Evolutionary conservation across 495 filamentous ascomycete species (phyloP), one percentile per base, ranked within the genome.

Genomic region (Xylaria cubensis): DNA sequence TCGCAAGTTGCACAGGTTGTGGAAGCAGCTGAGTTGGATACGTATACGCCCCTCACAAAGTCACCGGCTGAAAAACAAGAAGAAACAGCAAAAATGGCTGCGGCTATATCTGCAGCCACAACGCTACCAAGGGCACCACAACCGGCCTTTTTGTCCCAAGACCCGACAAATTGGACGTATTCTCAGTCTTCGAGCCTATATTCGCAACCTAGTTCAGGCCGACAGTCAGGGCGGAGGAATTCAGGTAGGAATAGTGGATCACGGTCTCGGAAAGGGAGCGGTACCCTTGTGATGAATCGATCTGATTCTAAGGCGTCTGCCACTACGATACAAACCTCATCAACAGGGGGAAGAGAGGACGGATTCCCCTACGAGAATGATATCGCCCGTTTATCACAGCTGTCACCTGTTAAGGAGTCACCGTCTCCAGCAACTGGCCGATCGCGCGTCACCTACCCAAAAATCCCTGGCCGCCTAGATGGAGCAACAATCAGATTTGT

Each of bases 341-440:
- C 74, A 2, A 75, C 77, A 4, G 70, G 63, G n/a, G 61, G 48
- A 1, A 51, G 63, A n/a, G 77, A 79, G 3, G 72, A 78, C 8
- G 74, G 72, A 21, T 15, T 53, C 36, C 48, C 66, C 59, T 71
- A 67, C 17, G 74, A 72, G 4, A 62, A 64, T 29, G 72, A 76
- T 19, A 39, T 72, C 24, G 48, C 59, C 51, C 72, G 58, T 58
- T 71, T 77, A 42, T 75, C 77, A 3, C 78, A 80, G 13, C 76
- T 87, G 0, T 84, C 86, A 1, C 85, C 86, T 2, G 84, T 87
- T 1, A 76, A 75, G 4, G 84, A 87, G 74, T 83, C 80, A 4
- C 84, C 84, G 17, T 46, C 64, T 29, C 72, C 76, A 4, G 70
- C 74, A 39, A 78, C 78, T n/a, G 81, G 83, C 1, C 78, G 75